Percentiles rank a stretch among this genome's conserved stretches.
Evolutionary conservation across 2,329 filamentous ascomycete genomes (phyloP).

Genomic region (Dothideomycetes sp.): DNA sequence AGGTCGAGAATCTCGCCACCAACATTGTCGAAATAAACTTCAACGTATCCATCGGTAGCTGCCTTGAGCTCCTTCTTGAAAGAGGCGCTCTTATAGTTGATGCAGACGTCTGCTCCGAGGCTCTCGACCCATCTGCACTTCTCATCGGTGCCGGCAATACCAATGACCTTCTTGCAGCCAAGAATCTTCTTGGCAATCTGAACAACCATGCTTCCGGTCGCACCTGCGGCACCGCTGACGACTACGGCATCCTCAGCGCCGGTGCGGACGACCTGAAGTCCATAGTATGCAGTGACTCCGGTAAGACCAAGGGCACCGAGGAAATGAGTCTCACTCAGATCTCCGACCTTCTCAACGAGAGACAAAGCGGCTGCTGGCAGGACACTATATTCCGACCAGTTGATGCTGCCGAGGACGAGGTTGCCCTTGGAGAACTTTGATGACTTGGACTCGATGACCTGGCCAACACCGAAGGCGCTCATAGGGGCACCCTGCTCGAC

Average conservation of each 20-base stretch:
- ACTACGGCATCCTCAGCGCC: conserved; percentile 34
- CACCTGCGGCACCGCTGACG: conserved; percentile 37
- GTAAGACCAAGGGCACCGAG: conserved; percentile 35
- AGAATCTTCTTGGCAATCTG: conserved; percentile 43
- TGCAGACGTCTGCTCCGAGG: conserved; percentile 41
- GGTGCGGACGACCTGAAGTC: conserved; percentile 28
- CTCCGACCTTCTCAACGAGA: conserved; percentile 16
- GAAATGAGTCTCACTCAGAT: conserved; percentile 32
- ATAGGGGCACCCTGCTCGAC: conserved; percentile 30
- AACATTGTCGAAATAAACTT: conserved; percentile 67
- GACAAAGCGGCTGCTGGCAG: conserved; percentile 19
- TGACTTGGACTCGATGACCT: conserved; percentile 27
- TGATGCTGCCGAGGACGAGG: conserved; percentile 20
- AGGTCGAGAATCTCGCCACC: conserved; percentile 61
- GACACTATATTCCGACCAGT: conserved; percentile 34
- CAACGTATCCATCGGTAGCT: conserved; percentile 38
- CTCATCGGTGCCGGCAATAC: conserved; percentile 40
- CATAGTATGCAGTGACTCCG: conserved; percentile 38
- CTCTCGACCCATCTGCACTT: conserved; percentile 42
- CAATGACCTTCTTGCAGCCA: conserved; percentile 33
- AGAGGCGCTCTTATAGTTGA: conserved; percentile 42
- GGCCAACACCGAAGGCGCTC: conserved; percentile 23
- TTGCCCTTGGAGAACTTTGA: conserved; percentile 23
- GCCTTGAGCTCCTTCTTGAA: conserved; percentile 37
- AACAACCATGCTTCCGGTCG: conserved; percentile 37